phyloP scores from a whole-genome alignment of 768 basidiomycete species.

The Mycena polygramma region DNA sequence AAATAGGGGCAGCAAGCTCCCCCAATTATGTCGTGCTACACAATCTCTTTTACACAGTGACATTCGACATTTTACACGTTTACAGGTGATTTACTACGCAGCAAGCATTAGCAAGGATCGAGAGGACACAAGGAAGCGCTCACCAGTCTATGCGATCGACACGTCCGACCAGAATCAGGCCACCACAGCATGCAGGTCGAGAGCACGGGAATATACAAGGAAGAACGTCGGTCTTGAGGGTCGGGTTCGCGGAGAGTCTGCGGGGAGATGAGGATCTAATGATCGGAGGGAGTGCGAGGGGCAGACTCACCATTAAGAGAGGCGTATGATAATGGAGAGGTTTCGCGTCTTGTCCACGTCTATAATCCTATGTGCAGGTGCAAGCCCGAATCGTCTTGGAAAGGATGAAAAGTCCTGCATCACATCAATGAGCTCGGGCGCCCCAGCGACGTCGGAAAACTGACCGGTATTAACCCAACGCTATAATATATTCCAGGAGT shows the following conservation, averaged over 20 bases:
- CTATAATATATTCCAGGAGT: slow-evolving; percentile 34
- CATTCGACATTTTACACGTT: not conserved
- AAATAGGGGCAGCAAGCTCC: no score
- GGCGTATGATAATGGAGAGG: slow-evolving; percentile 1
- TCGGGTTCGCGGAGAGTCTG: slow-evolving; percentile 22
- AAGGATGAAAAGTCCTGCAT: slow-evolving; percentile 2
- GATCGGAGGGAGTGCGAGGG: not conserved
- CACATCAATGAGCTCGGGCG: not conserved
- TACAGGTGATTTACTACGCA: not conserved
- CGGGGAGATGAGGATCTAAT: not conserved
- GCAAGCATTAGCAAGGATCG: not conserved
- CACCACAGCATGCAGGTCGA: slow-evolving; percentile 19
- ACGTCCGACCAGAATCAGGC: not conserved
- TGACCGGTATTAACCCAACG: slow-evolving; percentile 24
- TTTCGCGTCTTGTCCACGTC: slow-evolving; percentile 20
- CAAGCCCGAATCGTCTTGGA: slow-evolving; percentile 11
- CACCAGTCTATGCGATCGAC: slow-evolving; percentile 7
- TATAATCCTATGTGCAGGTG: no score
- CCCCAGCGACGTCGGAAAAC: not conserved
- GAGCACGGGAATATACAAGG: slow-evolving; percentile 2
- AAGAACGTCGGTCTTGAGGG: slow-evolving; percentile 8
- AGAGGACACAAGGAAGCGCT: not conserved
- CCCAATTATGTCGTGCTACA: slow-evolving; percentile 16
- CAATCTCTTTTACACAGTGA: slow-evolving; percentile 4
- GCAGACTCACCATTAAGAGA: slow-evolving; percentile 14